A percentile compares a stretch with the other conserved stretches of the same genome.
phyloP scores from a whole-genome alignment of 371 early-diverging fungal genomes.

The Saksenaea vasiformis region DNA sequence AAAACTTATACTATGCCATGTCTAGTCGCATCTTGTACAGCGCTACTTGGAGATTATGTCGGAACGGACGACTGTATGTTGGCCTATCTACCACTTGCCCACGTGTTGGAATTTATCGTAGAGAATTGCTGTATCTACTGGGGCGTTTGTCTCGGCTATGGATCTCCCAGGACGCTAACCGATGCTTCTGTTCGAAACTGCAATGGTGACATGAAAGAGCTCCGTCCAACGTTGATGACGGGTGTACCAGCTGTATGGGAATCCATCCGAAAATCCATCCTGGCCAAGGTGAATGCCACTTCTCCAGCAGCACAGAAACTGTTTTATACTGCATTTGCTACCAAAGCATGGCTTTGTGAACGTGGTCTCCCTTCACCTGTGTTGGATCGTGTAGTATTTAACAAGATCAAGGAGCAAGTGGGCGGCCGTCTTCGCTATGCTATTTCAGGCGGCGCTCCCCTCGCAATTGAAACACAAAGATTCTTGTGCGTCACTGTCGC shows the following conservation, averaged over 20 bases:
- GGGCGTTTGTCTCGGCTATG: slow-evolving; percentile 80
- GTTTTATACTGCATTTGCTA: slow-evolving; percentile 56
- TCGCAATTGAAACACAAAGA: slow-evolving; percentile 66
- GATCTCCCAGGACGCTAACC: slow-evolving; percentile 62
- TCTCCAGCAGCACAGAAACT: slow-evolving; percentile 36
- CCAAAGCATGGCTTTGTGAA: slow-evolving; percentile 59
- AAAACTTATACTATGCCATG: no score
- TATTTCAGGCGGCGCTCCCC: slow-evolving; percentile 82
- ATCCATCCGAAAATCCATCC: slow-evolving; percentile 70
- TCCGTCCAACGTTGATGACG: slow-evolving; percentile 77
- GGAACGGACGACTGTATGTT: slow-evolving; percentile 61
- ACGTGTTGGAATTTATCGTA: slow-evolving; percentile 83
- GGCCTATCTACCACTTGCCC: slow-evolving; percentile 92
- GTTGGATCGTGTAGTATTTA: slow-evolving; percentile 73
- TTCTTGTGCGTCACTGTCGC: slow-evolving; percentile 73
- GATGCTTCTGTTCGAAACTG: slow-evolving; percentile 73
- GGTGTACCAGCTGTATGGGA: slow-evolving; percentile 84
- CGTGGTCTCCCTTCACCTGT: slow-evolving; percentile 55
- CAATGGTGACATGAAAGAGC: slow-evolving; percentile 70
- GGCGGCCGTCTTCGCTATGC: slow-evolving; percentile 78
- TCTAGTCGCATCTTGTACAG: slow-evolving; percentile 56
- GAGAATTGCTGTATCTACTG: slow-evolving; percentile 67
- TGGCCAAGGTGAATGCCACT: slow-evolving; percentile 46
- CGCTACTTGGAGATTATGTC: slow-evolving; percentile 35
- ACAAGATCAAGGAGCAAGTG: slow-evolving; percentile 66